phyloP scores from a whole-genome alignment of 108 stramenopile species.

The Skeletonema potamos region DNA sequence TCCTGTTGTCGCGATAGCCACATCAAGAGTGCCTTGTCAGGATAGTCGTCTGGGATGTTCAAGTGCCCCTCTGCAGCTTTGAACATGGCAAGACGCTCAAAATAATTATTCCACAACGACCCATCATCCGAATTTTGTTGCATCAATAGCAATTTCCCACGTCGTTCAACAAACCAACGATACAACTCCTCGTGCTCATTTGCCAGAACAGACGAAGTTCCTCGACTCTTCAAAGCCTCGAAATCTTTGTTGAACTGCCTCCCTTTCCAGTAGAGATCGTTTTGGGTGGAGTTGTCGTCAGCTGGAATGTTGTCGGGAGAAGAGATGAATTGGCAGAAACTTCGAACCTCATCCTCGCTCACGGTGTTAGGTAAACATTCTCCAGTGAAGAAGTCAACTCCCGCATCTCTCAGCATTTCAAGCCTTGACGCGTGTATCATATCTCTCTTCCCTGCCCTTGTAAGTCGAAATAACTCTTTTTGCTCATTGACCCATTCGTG shows the following conservation, averaged over 20 bases:
- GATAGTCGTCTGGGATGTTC: constrained; percentile 30
- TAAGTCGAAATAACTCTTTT: constrained; percentile 23
- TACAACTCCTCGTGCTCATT: constrained; percentile 29
- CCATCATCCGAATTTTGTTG: constrained; percentile 1
- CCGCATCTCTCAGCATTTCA: constrained; percentile 35
- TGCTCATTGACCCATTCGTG: constrained; percentile 34
- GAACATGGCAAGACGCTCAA: constrained; percentile 20
- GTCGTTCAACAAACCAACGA: constrained; percentile 34
- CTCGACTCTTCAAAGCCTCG: constrained; percentile 3
- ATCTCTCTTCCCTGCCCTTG: constrained; percentile 23
- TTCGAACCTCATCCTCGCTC: not conserved
- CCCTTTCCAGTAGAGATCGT: constrained; percentile 10
- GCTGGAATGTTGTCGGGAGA: constrained; percentile 14
- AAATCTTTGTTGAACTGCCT: constrained; percentile 1
- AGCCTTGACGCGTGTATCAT: constrained; percentile 27
- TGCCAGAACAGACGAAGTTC: constrained; percentile 22
- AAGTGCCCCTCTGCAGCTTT: constrained; percentile 34
- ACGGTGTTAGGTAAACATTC: constrained; percentile 25
- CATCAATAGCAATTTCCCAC: constrained; percentile 10
- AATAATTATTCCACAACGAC: constrained; percentile 29
- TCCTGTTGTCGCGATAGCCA: constrained; percentile 39
- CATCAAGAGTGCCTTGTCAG: constrained; percentile 27
- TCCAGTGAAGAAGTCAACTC: constrained; percentile 40
- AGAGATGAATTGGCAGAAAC: constrained; percentile 13
- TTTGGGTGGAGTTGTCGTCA: not conserved